Percentiles rank a stretch among this genome's conserved stretches.
Conservation (phyloP, 345 rosid genomes). For the Syzygium aromaticum region DNA sequence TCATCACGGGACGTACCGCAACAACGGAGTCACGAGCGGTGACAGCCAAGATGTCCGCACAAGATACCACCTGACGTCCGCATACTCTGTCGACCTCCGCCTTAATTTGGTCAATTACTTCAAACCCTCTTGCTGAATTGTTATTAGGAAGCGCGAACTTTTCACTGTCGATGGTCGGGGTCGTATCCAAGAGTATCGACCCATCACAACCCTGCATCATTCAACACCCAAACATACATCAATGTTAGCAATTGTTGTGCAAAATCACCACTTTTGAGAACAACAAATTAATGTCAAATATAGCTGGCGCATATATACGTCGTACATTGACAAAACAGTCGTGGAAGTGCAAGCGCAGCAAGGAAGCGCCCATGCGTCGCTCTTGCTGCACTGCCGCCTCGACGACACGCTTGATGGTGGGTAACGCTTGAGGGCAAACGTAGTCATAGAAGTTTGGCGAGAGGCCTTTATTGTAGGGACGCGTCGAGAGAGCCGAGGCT, state of each 20-base stretch:
- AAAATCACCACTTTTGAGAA: neutral
- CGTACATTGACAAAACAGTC: constrained; percentile 50
- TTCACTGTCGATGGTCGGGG: constrained; percentile 42
- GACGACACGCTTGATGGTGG: constrained; percentile 15
- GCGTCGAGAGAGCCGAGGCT: neutral
- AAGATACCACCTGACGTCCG: constrained; percentile 38
- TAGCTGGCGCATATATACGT: neutral
- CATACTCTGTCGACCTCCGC: constrained; percentile 37
- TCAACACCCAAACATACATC: neutral
- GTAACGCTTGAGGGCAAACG: constrained; percentile 46
- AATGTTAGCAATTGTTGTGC: neutral
- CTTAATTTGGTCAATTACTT: constrained; percentile 51
- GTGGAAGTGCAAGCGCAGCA: constrained; percentile 56
- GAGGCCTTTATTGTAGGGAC: constrained; percentile 1
- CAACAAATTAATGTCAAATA: neutral
- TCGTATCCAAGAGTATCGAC: constrained; percentile 44
- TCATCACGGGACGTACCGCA: constrained; percentile 17
- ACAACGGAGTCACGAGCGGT: constrained; percentile 48
- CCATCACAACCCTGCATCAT: constrained; percentile 58
- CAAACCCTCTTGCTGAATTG: constrained; percentile 41
- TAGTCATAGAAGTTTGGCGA: constrained; percentile 44
- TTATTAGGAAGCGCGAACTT: constrained; percentile 25
- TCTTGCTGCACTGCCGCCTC: constrained; percentile 26
- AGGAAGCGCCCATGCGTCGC: constrained; percentile 43
- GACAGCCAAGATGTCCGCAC: constrained; percentile 54